A percentile compares a stretch with the other conserved stretches of the same genome.
phyloP scores from a whole-genome alignment of 306 rosid species.

The Cicer chorassanicum region DNA sequence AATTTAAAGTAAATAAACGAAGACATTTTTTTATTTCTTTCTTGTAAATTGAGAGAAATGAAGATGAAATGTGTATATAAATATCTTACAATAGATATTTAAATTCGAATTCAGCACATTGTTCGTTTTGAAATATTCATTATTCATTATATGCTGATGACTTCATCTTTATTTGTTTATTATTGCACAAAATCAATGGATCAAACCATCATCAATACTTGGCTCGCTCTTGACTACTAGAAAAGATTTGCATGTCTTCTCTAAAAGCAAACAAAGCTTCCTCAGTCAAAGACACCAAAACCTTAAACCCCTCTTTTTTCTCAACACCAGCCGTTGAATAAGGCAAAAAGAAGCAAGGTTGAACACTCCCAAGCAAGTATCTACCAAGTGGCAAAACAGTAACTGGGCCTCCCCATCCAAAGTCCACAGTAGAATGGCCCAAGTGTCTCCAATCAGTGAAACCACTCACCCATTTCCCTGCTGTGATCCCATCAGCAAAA shows the following conservation, averaged over 20 bases:
- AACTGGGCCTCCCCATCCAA: conserved; percentile 96
- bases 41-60: too few relatives aligned
- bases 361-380: conserved; percentile 75
- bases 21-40: too few relatives aligned
- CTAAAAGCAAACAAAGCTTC: conserved; percentile 64
- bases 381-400: conserved; percentile 76
- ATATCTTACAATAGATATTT: too few relatives aligned
- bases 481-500: conserved; percentile 65
- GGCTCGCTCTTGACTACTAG: conserved; percentile 24
- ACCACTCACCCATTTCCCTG: conserved; percentile 75
- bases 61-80: too few relatives aligned
- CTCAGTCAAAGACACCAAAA: conserved; percentile 59
- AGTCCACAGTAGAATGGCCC: conserved; percentile 84
- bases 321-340: conserved; percentile 49
- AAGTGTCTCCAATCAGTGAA: conserved; percentile 95
- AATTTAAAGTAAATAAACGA: too few relatives aligned
- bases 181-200: background rate
- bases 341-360: conserved; percentile 88
- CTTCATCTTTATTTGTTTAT: background rate
- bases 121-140: too few relatives aligned
- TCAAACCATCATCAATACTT: background rate
- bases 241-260: conserved; percentile 62
- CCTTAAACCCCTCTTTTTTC: conserved; percentile 67
- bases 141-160: too few relatives aligned
- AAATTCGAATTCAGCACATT: too few relatives aligned